A percentile compares a stretch with the other conserved stretches of the same genome.
These are phyloP conservation scores for Metarhizium humberi DNA, from an alignment of 2,329 filamentous ascomycete species.

Conservation along the genomic window DNA sequence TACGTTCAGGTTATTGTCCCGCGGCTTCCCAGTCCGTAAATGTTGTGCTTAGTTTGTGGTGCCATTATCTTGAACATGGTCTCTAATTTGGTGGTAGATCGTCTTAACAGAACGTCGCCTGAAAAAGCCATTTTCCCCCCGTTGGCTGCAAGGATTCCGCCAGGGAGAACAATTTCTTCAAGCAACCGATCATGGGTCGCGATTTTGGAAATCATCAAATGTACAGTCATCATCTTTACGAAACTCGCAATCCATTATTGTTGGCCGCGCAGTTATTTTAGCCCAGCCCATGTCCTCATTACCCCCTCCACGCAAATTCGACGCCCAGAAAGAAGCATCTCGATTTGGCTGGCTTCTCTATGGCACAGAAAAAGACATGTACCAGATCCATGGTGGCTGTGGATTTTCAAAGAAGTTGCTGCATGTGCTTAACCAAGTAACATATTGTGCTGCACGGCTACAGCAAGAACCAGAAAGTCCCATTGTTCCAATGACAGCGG, in stretches of 20 bases:
- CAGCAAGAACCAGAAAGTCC: conserved; percentile 22
- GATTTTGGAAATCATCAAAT: conserved; percentile 25
- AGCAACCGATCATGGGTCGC: conserved; percentile 23
- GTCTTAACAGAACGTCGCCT: conserved; percentile 27
- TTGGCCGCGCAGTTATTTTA: conserved; percentile 28
- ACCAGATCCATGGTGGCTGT: conserved; percentile 30
- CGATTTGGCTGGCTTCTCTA: conserved; percentile 31
- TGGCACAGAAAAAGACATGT: conserved; percentile 23
- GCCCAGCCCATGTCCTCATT: conserved; percentile 29
- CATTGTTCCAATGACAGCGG: conserved; percentile 21
- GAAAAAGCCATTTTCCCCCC: conserved; percentile 21
- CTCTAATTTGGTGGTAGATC: conserved; percentile 15
- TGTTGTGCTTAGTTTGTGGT: neutral
- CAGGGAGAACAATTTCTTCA: conserved; percentile 26
- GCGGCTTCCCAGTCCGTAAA: neutral
- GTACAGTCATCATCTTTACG: conserved; percentile 25
- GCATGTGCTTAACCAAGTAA: conserved; percentile 27
- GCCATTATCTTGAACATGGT: neutral
- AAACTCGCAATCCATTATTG: conserved; percentile 29
- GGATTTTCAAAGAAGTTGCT: conserved; percentile 31
- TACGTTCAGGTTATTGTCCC: conserved; percentile 11
- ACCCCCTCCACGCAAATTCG: conserved; percentile 15
- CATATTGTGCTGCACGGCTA: conserved; percentile 24
- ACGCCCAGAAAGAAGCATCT: conserved; percentile 17
- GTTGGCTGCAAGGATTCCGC: conserved; percentile 28